Conservation (phyloP, 2,329 filamentous ascomycete species). For the Esteya vermicola region DNA sequence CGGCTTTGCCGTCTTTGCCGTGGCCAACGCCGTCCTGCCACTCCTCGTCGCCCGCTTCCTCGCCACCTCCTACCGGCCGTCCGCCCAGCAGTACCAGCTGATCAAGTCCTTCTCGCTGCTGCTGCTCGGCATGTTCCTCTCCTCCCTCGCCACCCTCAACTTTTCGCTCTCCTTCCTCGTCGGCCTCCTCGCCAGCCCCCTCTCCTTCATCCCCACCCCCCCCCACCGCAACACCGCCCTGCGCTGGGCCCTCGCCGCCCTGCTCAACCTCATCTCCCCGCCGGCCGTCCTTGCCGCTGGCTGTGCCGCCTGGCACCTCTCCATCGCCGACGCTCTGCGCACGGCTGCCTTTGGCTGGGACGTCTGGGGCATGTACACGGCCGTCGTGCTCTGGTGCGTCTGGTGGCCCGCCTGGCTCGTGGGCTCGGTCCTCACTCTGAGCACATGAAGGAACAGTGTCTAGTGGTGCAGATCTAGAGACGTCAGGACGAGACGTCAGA, state of each 20-base stretch:
- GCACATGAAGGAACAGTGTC: neutral
- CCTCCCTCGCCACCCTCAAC: conserved; percentile 86
- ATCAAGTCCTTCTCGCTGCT: conserved; percentile 89
- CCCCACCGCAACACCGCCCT: conserved; percentile 21
- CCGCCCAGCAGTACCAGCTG: conserved; percentile 57
- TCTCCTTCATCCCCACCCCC: conserved; percentile 55
- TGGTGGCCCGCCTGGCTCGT: conserved; percentile 91
- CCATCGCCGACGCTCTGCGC: conserved; percentile 45
- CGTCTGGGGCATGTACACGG: conserved; percentile 79
- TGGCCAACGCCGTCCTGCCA: conserved; percentile 41
- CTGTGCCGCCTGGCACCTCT: conserved; percentile 24
- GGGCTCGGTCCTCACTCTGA: conserved; percentile 39
- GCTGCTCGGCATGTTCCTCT: conserved; percentile 79
- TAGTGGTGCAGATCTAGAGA: too few species aligned
- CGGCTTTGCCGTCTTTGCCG: conserved; percentile 43
- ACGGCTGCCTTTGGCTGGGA: conserved; percentile 79
- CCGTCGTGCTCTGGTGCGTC: conserved; percentile 81
- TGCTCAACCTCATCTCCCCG: conserved; percentile 50
- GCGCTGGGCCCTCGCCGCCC: conserved; percentile 27
- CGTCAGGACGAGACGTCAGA: too few species aligned
- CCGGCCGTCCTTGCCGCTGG: conserved; percentile 36
- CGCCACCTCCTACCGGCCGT: conserved; percentile 34
- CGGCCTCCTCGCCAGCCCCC: conserved; percentile 62
- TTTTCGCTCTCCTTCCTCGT: conserved; percentile 82
- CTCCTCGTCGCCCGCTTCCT: conserved; percentile 41